Percentiles rank a stretch among this genome's conserved stretches.
Evolutionary conservation across 352 stramenopile species (phyloP).

Genomic region (Globisporangium camurandrum): DNA sequence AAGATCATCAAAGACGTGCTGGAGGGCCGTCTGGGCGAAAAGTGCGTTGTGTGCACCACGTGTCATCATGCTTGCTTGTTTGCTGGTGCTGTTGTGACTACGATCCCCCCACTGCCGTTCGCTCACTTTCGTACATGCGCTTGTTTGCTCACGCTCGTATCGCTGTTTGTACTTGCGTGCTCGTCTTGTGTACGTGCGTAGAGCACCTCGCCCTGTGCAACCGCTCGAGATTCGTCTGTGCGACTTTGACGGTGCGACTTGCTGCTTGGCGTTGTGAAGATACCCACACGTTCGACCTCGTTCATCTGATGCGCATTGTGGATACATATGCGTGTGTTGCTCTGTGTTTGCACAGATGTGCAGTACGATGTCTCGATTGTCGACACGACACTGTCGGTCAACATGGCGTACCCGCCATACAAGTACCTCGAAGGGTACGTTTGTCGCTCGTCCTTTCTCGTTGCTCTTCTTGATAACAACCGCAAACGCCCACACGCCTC

Average conservation of each 20-base stretch:
- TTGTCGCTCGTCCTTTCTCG: background rate
- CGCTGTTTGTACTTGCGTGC: background rate
- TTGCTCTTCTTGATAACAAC: background rate
- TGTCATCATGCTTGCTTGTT: no score
- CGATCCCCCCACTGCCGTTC: background rate
- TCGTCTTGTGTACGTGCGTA: slow-evolving; percentile 13
- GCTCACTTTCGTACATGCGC: background rate
- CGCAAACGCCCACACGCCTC: slow-evolving; percentile 7
- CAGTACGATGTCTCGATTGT: slow-evolving; percentile 80
- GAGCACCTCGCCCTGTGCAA: slow-evolving; percentile 66
- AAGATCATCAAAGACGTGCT: slow-evolving; percentile 87
- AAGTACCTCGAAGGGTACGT: slow-evolving; percentile 55
- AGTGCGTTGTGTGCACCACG: slow-evolving; percentile 46
- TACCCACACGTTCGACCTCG: no score
- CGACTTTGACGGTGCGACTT: slow-evolving; percentile 74
- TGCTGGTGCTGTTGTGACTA: background rate
- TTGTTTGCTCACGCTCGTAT: background rate
- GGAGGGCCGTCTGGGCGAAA: slow-evolving; percentile 54
- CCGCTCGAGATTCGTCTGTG: slow-evolving; percentile 72
- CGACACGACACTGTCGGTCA: slow-evolving; percentile 57
- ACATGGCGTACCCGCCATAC: slow-evolving; percentile 72
- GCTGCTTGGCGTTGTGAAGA: background rate
- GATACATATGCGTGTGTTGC: background rate
- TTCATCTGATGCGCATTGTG: background rate
- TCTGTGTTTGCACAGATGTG: slow-evolving; percentile 34